Evolutionary conservation across 1,139 yeast species (phyloP), one percentile per base, ranked within the genome.

Genomic region (Sporopachydermia cereana): DNA sequence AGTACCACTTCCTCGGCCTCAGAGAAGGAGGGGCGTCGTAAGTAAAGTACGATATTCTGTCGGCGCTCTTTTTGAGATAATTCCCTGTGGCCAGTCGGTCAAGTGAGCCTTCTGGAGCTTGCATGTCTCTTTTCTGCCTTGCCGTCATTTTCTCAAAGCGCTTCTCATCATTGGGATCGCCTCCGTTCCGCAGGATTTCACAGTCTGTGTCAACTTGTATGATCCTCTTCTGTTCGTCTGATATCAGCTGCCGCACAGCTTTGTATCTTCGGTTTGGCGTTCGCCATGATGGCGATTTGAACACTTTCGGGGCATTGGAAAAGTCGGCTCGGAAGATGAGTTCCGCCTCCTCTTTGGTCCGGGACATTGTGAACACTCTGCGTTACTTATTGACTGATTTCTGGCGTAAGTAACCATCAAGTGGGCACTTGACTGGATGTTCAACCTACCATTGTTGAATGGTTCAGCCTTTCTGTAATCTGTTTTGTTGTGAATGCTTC

Each of bases 1-100:
- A 91, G 65, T 88, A 91, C 55, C 79, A 81, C 63, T 83, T 85
- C 20, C 71, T 68, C 0, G 97, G 97, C 53, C 69, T 72, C 52
- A 89, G 64, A 3, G 94, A 82, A 0, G 98, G 98, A 2, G 96
- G 96, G 0, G 96, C 95, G 29, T 76, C 77, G 5, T 89, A 67
- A 18, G 79, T 72, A 44, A 73, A 68, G 58, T 75, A 80, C 0
- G 85, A 79, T 3, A 82, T 54, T 49, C 44, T 54, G 50, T 47
- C 48, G 45, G 43, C 17, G 47, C 42, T 14, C 24, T 41, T 24
- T 41, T 27, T 34, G 14, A 20, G 23, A 34, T 24, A 12, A 18
- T 14, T 24, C 24, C 42, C 24, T 12, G 46, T 16, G n/a, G 25
- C 44, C 36, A 17, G 42, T 31, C 43, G 41, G 48, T 17, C 22